Evolutionary conservation across 768 basidiomycete species (phyloP), one percentile per base, ranked within the genome.

Genomic region (Pilatotrama ljubarskyi): DNA sequence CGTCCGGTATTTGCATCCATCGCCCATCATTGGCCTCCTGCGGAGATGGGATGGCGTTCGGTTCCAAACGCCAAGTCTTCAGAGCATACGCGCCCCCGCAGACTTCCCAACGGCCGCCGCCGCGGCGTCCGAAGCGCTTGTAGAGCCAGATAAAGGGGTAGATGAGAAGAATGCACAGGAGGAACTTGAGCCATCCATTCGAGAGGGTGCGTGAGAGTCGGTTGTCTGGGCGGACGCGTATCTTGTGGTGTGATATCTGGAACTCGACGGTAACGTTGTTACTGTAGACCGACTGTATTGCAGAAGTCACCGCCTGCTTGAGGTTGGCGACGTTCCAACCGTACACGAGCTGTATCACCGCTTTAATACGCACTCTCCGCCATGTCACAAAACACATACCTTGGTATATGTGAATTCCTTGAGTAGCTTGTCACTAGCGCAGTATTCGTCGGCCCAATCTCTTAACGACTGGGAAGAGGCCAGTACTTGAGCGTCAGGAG

Each of bases 371-470:
- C 9, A 17, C 0, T 53, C 41, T 26, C 14, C 17, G 8, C 5
- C 13, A 20, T 37, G 36, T 13, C 13, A 18, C 18, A 3, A 9
- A 11, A 32, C 13, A 52, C 70, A 15, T 59, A 87, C 87, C 77
- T 91, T 91, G 22, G 80, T 75, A 62, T 91, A 89, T 6, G 82
- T 78, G 68, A 94, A 91, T 72, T 93, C 91, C 70, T 93, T 93
- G 62, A 93, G 75, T 15, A 79, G 71, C 66, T 87, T 92, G 8
- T 71, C 76, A 66, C 87, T 88, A 24, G 81, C 78, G 58, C 90
- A 92, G 66, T 91, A 93, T 56, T 88, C 85, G 64, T 93, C 90
- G 8, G 90, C 90, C 92, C 92, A 94, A 59, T 87, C 80, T 32
- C 88, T 77, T 42, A 92, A 69, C 0, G 85, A 80, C 73, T 82